phyloP scores from a whole-genome alignment of 2,329 filamentous ascomycete genomes.

The Alternaria rosae region DNA sequence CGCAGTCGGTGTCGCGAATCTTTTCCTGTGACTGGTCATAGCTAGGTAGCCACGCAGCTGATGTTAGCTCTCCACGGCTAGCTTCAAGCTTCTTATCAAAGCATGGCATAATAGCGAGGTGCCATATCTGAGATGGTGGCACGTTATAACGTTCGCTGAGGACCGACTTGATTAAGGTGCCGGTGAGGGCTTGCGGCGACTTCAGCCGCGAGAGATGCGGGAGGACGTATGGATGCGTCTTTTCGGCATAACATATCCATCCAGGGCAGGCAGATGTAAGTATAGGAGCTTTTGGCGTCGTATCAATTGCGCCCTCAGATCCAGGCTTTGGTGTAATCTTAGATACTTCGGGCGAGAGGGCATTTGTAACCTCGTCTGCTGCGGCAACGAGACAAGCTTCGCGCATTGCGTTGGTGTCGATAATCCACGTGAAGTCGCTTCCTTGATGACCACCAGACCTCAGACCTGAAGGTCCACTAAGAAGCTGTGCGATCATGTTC shows the following conservation, averaged over 20 bases:
- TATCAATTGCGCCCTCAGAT: constrained; percentile 50
- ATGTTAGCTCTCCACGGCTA: constrained; percentile 89
- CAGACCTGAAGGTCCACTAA: constrained; percentile 74
- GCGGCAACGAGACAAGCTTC: constrained; percentile 78
- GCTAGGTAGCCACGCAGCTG: constrained; percentile 69
- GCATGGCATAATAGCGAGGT: constrained; percentile 95
- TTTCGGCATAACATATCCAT: constrained; percentile 99
- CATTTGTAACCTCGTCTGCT: constrained; percentile 56
- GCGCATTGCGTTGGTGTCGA: constrained; percentile 86
- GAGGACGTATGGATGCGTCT: constrained; percentile 92
- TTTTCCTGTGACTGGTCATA: constrained; percentile 31
- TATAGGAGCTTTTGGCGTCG: constrained; percentile 66
- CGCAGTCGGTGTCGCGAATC: constrained; percentile 92
- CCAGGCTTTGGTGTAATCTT: constrained; percentile 33
- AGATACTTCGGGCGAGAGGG: constrained; percentile 39
- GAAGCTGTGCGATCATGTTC: constrained; percentile 80
- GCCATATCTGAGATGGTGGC: constrained; percentile 84
- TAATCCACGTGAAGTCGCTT: constrained; percentile 85
- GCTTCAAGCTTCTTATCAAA: constrained; percentile 99
- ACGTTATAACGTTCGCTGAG: constrained; percentile 77
- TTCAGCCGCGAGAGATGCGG: constrained; percentile 91
- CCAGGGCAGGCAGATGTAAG: constrained; percentile 92
- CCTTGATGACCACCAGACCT: constrained; percentile 72
- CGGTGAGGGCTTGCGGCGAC: constrained; percentile 90
- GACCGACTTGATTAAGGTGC: constrained; percentile 87